A percentile compares a stretch with the other conserved stretches of the same genome.
These are phyloP conservation scores for Cladosporium colombiae DNA, from an alignment of 2,329 filamentous ascomycete genomes.

Conservation along the genomic window DNA sequence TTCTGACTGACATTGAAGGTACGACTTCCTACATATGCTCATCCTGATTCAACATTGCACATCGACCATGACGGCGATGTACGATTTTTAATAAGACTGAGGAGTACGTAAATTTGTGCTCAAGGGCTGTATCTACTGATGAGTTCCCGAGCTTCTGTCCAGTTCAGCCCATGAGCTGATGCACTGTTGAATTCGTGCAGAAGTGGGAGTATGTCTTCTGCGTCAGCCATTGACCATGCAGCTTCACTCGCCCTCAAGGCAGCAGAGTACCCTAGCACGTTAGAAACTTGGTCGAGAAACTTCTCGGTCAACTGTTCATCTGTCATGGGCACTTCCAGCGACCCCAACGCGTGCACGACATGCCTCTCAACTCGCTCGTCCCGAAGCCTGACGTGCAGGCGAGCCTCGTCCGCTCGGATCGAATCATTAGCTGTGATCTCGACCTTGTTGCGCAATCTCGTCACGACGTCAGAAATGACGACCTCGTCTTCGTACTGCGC, in stretches of 20 bases:
- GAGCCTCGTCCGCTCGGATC: conserved; percentile 47
- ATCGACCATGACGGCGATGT: neutral
- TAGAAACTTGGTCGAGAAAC: conserved; percentile 50
- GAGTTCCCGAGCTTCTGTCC: neutral
- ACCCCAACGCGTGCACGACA: conserved; percentile 54
- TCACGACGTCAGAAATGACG: conserved; percentile 45
- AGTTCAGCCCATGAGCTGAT: neutral
- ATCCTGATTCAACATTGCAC: no score
- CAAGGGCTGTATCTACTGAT: neutral
- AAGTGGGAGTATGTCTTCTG: conserved; percentile 4
- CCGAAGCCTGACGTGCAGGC: conserved; percentile 28
- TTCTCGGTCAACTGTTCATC: conserved; percentile 50
- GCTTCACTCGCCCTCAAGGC: conserved; percentile 28
- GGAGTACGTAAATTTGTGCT: neutral
- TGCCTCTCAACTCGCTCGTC: conserved; percentile 43
- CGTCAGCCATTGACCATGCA: conserved; percentile 28
- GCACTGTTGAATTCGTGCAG: neutral
- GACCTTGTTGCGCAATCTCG: conserved; percentile 48
- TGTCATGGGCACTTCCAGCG: conserved; percentile 51
- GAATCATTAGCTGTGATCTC: conserved; percentile 44
- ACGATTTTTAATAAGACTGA: neutral
- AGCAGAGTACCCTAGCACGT: conserved; percentile 42
- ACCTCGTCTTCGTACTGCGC: conserved; percentile 53
- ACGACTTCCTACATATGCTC: no score
- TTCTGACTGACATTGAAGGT: neutral